Conservation (phyloP, 352 stramenopile genomes). For the Blastocystis sp. region DNA sequence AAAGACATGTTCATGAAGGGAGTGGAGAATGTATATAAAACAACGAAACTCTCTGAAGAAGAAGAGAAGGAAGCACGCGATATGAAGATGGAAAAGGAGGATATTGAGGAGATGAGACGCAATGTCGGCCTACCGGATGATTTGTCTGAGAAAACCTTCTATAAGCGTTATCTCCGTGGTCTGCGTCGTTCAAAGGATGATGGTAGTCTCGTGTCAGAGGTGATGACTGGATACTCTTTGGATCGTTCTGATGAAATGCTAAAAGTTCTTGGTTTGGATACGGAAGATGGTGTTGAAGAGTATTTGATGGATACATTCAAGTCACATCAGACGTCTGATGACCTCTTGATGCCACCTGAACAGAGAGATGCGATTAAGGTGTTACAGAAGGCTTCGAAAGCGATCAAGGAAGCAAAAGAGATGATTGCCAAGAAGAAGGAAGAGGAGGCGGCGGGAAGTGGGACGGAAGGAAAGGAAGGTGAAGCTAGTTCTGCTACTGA, state of each 20-base stretch:
- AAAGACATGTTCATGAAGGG: slow-evolving; percentile 8
- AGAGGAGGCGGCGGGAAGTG: background rate
- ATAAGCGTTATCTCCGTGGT: slow-evolving; percentile 6
- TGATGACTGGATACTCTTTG: slow-evolving; percentile 14
- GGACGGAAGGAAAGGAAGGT: background rate
- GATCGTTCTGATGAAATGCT: slow-evolving; percentile 24
- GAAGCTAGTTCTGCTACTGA: background rate
- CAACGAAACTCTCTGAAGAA: background rate
- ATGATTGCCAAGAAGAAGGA: background rate
- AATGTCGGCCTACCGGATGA: background rate
- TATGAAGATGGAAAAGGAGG: background rate
- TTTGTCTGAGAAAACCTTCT: background rate
- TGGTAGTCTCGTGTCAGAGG: background rate
- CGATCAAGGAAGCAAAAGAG: background rate
- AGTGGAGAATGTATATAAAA: background rate
- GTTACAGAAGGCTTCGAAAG: background rate
- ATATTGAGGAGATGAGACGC: background rate
- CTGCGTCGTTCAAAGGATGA: background rate
- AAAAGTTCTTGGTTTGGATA: background rate
- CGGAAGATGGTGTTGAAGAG: background rate
- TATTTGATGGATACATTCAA: slow-evolving; percentile 52
- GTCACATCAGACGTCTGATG: background rate
- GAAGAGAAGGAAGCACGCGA: background rate
- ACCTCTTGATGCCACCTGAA: background rate
- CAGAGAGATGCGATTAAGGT: background rate